Evolutionary conservation across 768 basidiomycete species (phyloP).

Genomic region (Hygrocybe punicea): DNA sequence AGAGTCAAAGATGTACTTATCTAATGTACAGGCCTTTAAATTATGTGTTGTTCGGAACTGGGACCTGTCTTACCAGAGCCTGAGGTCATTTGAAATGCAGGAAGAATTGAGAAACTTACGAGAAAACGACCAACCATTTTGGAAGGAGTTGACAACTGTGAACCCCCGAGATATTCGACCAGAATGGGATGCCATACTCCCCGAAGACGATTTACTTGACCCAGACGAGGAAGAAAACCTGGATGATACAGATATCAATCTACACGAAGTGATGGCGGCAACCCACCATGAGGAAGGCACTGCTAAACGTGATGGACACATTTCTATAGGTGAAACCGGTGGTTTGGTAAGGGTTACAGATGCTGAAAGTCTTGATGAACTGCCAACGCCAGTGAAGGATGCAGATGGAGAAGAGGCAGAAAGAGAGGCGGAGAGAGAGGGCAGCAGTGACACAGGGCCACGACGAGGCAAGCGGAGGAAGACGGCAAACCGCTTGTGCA

Average conservation of each 20-base stretch:
- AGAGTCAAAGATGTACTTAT: neutral
- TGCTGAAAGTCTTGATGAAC: neutral
- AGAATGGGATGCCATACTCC: neutral
- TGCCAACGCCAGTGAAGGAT: neutral
- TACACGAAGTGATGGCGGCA: neutral
- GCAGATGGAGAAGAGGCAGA: slow-evolving; percentile 1
- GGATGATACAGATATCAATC: slow-evolving; percentile 1
- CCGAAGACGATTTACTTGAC: slow-evolving; percentile 1
- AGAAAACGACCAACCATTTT: neutral
- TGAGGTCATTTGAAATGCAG: slow-evolving; percentile 3
- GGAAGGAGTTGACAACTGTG: neutral
- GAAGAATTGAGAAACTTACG: slow-evolving; percentile 2
- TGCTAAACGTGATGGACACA: neutral
- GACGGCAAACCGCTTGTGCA: neutral
- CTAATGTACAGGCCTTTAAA: neutral
- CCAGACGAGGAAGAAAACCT: slow-evolving; percentile 4
- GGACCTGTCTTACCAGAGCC: neutral
- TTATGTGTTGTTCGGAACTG: slow-evolving; percentile 7
- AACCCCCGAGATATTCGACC: neutral
- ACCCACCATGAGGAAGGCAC: neutral
- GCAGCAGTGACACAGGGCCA: no score
- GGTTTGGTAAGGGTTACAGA: neutral
- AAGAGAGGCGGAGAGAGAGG: no score
- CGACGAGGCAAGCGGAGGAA: neutral
- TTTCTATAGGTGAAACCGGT: neutral